A percentile compares a stretch with the other conserved stretches of the same genome.
phyloP scores from a whole-genome alignment of 2,329 filamentous ascomycete genomes.

The Monosporascus sp. region DNA sequence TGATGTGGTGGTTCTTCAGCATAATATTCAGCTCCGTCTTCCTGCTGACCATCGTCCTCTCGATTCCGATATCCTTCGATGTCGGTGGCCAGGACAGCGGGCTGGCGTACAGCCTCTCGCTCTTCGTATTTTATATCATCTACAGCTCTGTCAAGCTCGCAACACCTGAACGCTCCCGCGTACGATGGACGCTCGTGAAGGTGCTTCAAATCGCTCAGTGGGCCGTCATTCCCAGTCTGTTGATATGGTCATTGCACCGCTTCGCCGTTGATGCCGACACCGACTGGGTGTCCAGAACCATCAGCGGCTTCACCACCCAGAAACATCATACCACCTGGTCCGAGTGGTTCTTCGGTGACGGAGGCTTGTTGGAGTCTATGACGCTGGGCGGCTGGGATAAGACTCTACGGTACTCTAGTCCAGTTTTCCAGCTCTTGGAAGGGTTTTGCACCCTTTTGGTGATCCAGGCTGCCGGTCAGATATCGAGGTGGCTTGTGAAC shows the following conservation, averaged over 20 bases:
- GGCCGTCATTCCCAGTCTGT: conserved; percentile 74
- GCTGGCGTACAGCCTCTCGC: conserved; percentile 83
- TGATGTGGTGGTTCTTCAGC: conserved; percentile 80
- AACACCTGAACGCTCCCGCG: conserved; percentile 71
- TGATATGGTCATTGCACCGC: conserved; percentile 94
- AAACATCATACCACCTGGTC: conserved; percentile 60
- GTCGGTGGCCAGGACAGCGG: conserved; percentile 93
- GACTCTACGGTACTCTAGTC: conserved; percentile 81
- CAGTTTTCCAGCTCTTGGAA: conserved; percentile 89
- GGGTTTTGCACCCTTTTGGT: conserved; percentile 95
- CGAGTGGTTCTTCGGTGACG: conserved; percentile 84
- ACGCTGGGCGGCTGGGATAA: conserved; percentile 87
- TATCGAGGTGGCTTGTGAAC: conserved; percentile 93
- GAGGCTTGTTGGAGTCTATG: conserved; percentile 73
- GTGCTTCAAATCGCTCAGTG: conserved; percentile 74
- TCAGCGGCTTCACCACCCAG: conserved; percentile 58
- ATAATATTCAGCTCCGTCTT: conserved; percentile 77
- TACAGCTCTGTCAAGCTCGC: conserved; percentile 76
- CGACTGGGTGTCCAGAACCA: conserved; percentile 78
- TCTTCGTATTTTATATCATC: conserved; percentile 86
- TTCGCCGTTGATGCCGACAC: conserved; percentile 86
- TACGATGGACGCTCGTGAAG: conserved; percentile 66
- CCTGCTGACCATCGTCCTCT: conserved; percentile 87
- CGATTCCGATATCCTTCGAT: conserved; percentile 95
- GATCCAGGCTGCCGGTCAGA: conserved; percentile 90